A percentile compares a stretch with the other conserved stretches of the same genome.
Evolutionary conservation across 768 basidiomycete species (phyloP).

Genomic region (Boletus subparvulus): DNA sequence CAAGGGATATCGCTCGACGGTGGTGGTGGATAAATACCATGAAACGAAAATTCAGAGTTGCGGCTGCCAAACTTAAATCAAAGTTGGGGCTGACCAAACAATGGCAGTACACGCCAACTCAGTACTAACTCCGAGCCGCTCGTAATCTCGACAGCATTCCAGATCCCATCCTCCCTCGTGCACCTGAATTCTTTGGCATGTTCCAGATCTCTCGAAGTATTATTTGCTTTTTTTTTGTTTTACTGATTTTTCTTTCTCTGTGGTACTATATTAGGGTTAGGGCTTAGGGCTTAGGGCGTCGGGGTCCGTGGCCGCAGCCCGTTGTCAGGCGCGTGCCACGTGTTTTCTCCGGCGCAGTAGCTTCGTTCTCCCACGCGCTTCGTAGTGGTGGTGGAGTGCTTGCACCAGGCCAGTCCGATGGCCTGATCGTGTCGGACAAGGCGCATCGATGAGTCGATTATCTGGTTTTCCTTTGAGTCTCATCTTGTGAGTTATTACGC

Average conservation of each 20-base stretch:
- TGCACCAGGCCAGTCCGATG: background rate
- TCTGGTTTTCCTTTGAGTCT: background rate
- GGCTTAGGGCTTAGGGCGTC: slow-evolving; percentile 21
- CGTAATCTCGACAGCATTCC: background rate
- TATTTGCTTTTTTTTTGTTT: background rate
- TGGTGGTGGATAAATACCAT: slow-evolving; percentile 51
- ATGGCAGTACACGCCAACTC: slow-evolving; percentile 15
- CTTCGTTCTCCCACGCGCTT: background rate
- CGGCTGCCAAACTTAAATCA: slow-evolving; percentile 28
- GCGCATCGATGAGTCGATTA: background rate
- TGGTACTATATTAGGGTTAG: slow-evolving; percentile 29
- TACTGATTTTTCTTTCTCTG: background rate
- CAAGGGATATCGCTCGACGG: slow-evolving; percentile 43
- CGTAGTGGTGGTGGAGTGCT: background rate
- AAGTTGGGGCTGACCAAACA: slow-evolving; percentile 32
- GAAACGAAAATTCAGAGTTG: slow-evolving; percentile 37
- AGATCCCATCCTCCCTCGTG: slow-evolving; percentile 1
- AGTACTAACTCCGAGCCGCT: slow-evolving; percentile 14
- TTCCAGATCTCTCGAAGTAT: slow-evolving; percentile 11
- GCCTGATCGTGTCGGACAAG: background rate
- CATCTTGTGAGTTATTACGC: slow-evolving; percentile 6
- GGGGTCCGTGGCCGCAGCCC: slow-evolving; percentile 9
- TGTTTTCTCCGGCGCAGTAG: slow-evolving; percentile 17
- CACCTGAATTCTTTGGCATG: background rate
- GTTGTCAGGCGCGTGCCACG: slow-evolving; percentile 17